Percentiles rank a stretch among this genome's conserved stretches.
Evolutionary conservation across 208 protist species (phyloP).

Genomic region (Polymyxa betae): DNA sequence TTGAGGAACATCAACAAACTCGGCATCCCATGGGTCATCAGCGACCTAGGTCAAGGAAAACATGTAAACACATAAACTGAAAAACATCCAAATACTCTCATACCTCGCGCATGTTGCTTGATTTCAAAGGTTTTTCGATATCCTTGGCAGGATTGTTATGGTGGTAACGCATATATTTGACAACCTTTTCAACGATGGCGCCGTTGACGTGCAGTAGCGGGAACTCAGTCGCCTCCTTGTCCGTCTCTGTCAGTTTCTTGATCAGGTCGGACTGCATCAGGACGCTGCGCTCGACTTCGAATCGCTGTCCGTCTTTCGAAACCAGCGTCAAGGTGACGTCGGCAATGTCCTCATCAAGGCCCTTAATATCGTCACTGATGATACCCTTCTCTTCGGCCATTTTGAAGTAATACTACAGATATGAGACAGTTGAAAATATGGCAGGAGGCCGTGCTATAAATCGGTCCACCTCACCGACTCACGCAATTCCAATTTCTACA

Average conservation of each 20-base stretch:
- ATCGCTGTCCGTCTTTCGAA: conserved; percentile 57
- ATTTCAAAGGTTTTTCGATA: conserved; percentile 64
- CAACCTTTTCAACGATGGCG: conserved; percentile 56
- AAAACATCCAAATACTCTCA: not conserved
- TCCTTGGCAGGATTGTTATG: conserved; percentile 59
- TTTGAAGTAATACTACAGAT: too few relatives aligned
- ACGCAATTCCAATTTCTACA: too few relatives aligned
- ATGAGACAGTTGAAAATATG: too few relatives aligned
- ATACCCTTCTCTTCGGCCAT: conserved; percentile 44
- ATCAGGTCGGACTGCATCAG: conserved; percentile 58
- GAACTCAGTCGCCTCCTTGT: conserved; percentile 61
- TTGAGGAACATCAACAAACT: conserved; percentile 64
- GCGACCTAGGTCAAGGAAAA: conserved; percentile 26
- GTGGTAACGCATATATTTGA: conserved; percentile 64
- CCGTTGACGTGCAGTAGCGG: conserved; percentile 66
- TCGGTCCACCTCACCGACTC: too few relatives aligned
- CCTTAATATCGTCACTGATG: conserved; percentile 56
- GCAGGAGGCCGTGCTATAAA: too few relatives aligned
- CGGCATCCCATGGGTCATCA: conserved; percentile 59
- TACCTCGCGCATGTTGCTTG: conserved; percentile 58
- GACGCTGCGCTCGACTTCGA: conserved; percentile 51
- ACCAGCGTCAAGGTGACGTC: conserved; percentile 51
- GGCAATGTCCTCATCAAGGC: conserved; percentile 59
- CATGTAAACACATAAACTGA: not conserved
- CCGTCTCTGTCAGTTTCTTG: conserved; percentile 56